Evolutionary conservation across 139 green algal genomes (phyloP), one percentile per base, ranked within the genome.

Genomic region (Mesotaenium endlicherianum): DNA sequence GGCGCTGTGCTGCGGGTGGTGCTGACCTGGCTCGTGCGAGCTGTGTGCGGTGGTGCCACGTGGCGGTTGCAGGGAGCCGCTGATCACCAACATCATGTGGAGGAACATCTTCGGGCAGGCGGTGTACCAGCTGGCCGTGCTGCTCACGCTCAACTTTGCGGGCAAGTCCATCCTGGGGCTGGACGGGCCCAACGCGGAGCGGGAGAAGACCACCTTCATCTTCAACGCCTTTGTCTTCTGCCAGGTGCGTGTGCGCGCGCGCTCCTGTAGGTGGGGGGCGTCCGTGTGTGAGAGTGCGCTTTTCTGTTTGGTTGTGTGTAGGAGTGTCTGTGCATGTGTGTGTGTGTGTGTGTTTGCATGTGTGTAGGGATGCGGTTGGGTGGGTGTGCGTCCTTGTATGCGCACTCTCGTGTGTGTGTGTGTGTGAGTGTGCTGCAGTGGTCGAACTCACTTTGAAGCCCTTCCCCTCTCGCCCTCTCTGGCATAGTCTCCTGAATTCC

Each of bases 191-290:
- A 45, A 59, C 31, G 49, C 26, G 1, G 31, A 76, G 45, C 40
- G 49, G 80, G 26, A 72, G 16, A 70, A 84, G 16, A 70, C 87
- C 80, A 94, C 91, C 5, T 83, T 97, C 50, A 93, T 98, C 42
- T 98, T 98, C 94, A 97, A 97, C 88, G 88, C 91, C 53, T 99
- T 98, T 91, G 98, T 99, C 84, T 97, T 95, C 70, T 85, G 75
- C 57, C 82, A 88, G 77, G 82, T 88, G 1, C 14, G 43, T 80
- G 50, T 20, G 50, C n/a, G n/a, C n/a, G n/a, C n/a, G n/a, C n/a
- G n/a, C n/a, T n/a, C n/a, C n/a, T n/a, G n/a, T n/a, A n/a, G n/a
- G n/a, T n/a, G n/a, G n/a, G n/a, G n/a, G n/a, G 47, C 47, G 47
- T 57, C 8, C 47, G 47, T 57, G 47, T 11, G 47, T 57, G 47